Conservation (phyloP, 176 grass and related monocot species). For the Lolium rigidum region DNA sequence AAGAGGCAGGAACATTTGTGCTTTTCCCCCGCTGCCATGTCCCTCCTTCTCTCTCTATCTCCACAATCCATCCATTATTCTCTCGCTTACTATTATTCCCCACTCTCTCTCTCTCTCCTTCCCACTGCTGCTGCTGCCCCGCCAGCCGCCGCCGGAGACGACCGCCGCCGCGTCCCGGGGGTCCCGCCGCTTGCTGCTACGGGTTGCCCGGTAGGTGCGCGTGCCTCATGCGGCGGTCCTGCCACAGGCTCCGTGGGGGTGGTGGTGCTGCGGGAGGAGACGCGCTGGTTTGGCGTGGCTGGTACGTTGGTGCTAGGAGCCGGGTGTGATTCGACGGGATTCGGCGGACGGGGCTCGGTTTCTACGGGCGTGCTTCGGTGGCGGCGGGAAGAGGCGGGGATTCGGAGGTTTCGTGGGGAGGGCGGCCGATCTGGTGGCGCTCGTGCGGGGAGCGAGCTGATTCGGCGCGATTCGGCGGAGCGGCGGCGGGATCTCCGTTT, state of each 20-base stretch:
- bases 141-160: conserved; percentile 4
- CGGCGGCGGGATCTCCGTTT: neutral
- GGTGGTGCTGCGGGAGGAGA: neutral
- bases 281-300: conserved; percentile 31
- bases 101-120: neutral
- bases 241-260: neutral
- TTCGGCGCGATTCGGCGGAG: conserved; percentile 20
- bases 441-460: conserved; percentile 11
- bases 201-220: neutral
- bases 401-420: neutral
- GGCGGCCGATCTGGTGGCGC: conserved; percentile 42
- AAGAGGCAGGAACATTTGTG: conserved; percentile 52
- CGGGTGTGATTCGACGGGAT: conserved; percentile 35
- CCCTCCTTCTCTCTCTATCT: conserved; percentile 2
- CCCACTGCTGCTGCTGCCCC: conserved; percentile 1
- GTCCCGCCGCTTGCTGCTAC: neutral
- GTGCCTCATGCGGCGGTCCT: neutral
- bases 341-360: conserved; percentile 4
- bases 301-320: neutral
- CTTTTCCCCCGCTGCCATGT: conserved; percentile 43
- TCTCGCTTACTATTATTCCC: conserved; percentile 57
- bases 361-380: neutral
- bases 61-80: conserved; percentile 49
- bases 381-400: conserved; percentile 1
- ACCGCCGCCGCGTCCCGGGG: neutral